These are phyloP conservation scores for Pichia terricola DNA, from an alignment of 1,139 yeast genomes.

Conservation along the genomic window DNA sequence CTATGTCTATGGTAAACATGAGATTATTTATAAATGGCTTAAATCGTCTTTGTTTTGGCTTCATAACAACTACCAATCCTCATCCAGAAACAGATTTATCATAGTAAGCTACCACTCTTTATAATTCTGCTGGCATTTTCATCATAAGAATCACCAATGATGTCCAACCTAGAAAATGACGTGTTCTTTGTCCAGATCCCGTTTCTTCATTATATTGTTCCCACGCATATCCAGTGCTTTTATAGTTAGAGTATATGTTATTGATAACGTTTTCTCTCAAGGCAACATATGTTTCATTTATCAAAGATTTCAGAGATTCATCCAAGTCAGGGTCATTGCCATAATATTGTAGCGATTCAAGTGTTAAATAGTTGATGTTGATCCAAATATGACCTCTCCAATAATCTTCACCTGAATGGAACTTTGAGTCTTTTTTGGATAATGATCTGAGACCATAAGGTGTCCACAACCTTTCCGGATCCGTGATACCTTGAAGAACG, in stretches of 20 bases:
- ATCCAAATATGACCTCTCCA: constrained; percentile 97
- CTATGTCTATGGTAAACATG: no score
- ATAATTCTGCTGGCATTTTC: constrained; percentile 46
- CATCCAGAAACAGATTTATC: no score
- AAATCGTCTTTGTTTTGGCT: no score
- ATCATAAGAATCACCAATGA: constrained; percentile 72
- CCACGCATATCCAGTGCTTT: constrained; percentile 73
- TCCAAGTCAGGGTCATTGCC: constrained; percentile 22
- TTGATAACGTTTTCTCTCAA: constrained; percentile 59
- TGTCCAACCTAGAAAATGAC: constrained; percentile 93
- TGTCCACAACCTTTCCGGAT: constrained; percentile 72
- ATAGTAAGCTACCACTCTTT: no score
- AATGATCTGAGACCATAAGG: constrained; percentile 75
- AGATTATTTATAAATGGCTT: no score
- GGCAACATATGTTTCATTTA: constrained; percentile 40
- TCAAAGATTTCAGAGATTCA: constrained; percentile 28
- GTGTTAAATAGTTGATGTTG: constrained; percentile 73
- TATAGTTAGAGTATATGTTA: constrained; percentile 63
- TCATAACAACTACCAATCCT: no score
- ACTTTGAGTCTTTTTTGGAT: constrained; percentile 55
- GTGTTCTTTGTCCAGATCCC: constrained; percentile 75
- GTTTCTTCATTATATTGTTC: constrained; percentile 78
- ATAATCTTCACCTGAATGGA: constrained; percentile 78
- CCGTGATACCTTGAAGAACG: constrained; percentile 48
- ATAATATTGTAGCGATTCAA: constrained; percentile 63